Evolutionary conservation across 129 eudicot species (phyloP).

Genomic region (Centrapalus pauciflorus): DNA sequence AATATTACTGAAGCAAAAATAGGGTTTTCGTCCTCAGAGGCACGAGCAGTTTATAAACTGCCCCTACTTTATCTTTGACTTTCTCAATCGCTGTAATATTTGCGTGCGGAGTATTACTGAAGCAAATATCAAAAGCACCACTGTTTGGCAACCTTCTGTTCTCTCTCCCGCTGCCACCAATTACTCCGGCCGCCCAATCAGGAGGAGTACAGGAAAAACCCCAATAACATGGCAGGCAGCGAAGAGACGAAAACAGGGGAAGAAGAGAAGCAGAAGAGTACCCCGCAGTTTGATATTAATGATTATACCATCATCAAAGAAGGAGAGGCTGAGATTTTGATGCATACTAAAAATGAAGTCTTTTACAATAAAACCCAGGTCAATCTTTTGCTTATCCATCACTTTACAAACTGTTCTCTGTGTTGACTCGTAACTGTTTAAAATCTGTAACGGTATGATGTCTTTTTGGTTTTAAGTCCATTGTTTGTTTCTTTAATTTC

Average conservation of each 20-base stretch:
- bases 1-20: neutral
- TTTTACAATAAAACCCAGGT: constrained; percentile 97
- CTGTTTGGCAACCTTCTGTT: neutral
- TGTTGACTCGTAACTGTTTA: neutral
- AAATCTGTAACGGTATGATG: neutral
- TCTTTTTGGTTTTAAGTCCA: neutral
- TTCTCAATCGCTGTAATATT: neutral
- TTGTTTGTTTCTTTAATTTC: constrained; percentile 1
- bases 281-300: constrained; percentile 47
- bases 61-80: neutral
- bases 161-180: constrained; percentile 10
- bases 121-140: neutral
- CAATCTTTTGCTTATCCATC: neutral
- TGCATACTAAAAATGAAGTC: constrained; percentile 84
- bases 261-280: constrained; percentile 28
- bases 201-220: neutral
- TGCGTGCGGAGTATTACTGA: neutral
- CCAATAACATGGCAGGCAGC: constrained; percentile 17
- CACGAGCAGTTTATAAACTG: constrained; percentile 4
- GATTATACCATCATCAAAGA: constrained; percentile 76
- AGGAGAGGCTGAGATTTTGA: constrained; percentile 97
- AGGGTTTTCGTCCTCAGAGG: constrained; percentile 5
- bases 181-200: constrained; percentile 16
- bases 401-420: neutral
- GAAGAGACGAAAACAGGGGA: constrained; percentile 35